Evolutionary conservation across 805 yeast species (phyloP), one percentile per base, ranked within the genome.

Genomic region (Candida xiaguanensis): DNA sequence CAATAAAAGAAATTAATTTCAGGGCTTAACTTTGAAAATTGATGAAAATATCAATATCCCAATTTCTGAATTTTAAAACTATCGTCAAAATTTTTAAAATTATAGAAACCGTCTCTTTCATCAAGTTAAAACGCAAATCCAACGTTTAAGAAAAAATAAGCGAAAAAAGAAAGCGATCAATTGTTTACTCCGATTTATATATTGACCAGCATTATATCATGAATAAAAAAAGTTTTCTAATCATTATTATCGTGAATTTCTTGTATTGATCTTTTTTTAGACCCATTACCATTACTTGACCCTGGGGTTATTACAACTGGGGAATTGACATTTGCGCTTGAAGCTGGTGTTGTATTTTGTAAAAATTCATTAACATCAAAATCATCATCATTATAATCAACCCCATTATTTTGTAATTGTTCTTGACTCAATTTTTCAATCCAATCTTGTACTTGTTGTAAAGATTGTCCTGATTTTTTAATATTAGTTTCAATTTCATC

Each of bases 401-500:
- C 26, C 7, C 19, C 24, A 6, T 49, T 39, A 23, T 39, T 46
- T 9, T 41, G 39, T 20, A 39, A 31, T 34, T 43, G 50, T 33
- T 44, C 41, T 30, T 52, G 51, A 3, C 56, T 55, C 27, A 69
- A 46, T 42, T 56, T 67, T 38, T 64, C 72, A 34, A 75, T 66
- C 80, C 80, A 75, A 43, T 77, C 80, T 51, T 74, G 77, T 1
- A 74, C 77, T 50, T 75, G 80, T 52, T 66, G 75, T 39, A 77
- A 64, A 3, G 78, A 69, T 44, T 67, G 72, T 9, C 78, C 78
- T 46, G 76, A 78, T 48, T 65, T 70, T 35, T 57, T 56, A 8
- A 75, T 56, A 41, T 66, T 76, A 33, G 66, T 67, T 45, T 76
- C 78, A 34, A 77, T 63, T 19, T 34, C 34, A 14, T 38, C 39